Conservation (phyloP, 352 stramenopile genomes). For the Phytophthora pseudosyringae region DNA sequence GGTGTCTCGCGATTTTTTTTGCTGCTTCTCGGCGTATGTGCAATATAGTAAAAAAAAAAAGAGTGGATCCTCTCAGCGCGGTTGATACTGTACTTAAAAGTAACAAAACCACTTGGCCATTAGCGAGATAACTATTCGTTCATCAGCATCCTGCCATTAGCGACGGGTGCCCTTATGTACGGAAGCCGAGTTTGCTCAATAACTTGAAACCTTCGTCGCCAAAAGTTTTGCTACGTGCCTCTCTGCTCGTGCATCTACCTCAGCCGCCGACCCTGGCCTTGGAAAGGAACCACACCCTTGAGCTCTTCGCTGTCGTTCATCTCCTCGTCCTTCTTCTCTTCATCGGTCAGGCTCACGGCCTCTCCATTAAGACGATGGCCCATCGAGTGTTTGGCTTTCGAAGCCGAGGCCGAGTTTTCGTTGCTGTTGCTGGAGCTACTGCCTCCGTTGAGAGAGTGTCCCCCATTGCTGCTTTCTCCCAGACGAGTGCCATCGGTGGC, state of each 20-base stretch:
- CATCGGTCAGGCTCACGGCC: conserved; percentile 28
- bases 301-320: conserved; percentile 36
- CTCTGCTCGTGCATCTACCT: conserved; percentile 41
- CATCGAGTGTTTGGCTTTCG: conserved; percentile 24
- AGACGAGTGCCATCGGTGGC: conserved; percentile 28
- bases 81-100: too few species aligned
- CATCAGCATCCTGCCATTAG: conserved; percentile 2
- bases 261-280: conserved; percentile 68
- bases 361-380: conserved; percentile 43
- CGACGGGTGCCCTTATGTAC: conserved; percentile 11
- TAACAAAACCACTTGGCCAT: not conserved
- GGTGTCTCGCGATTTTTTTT: too few species aligned
- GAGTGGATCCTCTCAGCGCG: too few species aligned
- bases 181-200: conserved; percentile 12
- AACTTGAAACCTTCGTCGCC: conserved; percentile 22
- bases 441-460: conserved; percentile 26
- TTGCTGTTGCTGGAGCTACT: conserved; percentile 12
- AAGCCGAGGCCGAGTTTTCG: not conserved
- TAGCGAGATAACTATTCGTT: not conserved
- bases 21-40: too few species aligned
- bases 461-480: conserved; percentile 33
- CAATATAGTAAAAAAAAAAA: too few species aligned
- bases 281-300: conserved; percentile 57
- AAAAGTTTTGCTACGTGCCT: conserved; percentile 17
- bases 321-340: conserved; percentile 48